Percentiles rank a stretch among this genome's conserved stretches.
Evolutionary conservation across 768 basidiomycete species (phyloP).

Genomic region (Sarcodon sp.): DNA sequence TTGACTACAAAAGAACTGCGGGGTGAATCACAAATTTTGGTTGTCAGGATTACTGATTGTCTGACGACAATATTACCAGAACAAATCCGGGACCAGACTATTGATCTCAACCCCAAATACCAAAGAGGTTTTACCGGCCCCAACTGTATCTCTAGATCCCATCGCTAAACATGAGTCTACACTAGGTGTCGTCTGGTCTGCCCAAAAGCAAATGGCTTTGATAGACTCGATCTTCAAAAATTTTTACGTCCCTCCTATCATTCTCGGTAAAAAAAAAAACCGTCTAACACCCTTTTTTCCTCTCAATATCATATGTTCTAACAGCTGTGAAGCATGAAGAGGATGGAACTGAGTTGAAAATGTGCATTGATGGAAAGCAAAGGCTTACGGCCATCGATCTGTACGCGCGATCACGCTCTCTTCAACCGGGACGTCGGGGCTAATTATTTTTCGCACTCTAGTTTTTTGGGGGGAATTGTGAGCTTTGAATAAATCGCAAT

Average conservation of each 20-base stretch:
- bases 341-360: slow-evolving; percentile 30
- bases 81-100: slow-evolving; percentile 28
- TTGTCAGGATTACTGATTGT: no score
- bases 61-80: slow-evolving; percentile 18
- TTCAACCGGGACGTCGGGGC: no score
- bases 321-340: slow-evolving; percentile 26
- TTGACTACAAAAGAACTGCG: no score
- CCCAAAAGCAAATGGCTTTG: slow-evolving; percentile 42
- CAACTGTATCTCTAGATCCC: not conserved
- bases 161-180: not conserved
- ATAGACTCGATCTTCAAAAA: slow-evolving; percentile 56
- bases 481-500: no score
- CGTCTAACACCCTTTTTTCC: not conserved
- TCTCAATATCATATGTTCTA: not conserved
- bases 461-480: no score
- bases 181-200: slow-evolving; percentile 53
- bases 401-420: no score
- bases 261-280: slow-evolving; percentile 37
- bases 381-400: slow-evolving; percentile 28
- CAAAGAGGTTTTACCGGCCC: slow-evolving; percentile 32
- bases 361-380: slow-evolving; percentile 67
- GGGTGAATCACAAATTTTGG: no score
- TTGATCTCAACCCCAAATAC: slow-evolving; percentile 54
- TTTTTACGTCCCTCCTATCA: slow-evolving; percentile 54
- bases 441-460: no score